These are phyloP conservation scores for Hermanozyma aechmeae DNA, from an alignment of 805 yeast genomes.

Conservation along the genomic window DNA sequence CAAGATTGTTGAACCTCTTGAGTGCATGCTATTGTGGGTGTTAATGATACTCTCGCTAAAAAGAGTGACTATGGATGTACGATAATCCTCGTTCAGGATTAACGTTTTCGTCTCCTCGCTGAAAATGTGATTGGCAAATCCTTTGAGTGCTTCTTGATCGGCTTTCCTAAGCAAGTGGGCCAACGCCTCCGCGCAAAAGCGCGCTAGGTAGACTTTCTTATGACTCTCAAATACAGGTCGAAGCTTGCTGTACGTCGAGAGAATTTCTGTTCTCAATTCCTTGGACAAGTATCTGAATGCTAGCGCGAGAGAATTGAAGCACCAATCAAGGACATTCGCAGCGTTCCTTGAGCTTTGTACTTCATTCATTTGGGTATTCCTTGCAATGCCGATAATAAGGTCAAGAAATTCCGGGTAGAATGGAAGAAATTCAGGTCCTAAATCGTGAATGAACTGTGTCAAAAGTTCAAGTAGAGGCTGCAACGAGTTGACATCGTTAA, in stretches of 20 bases:
- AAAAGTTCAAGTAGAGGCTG: slow-evolving; percentile 74
- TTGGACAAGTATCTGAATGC: slow-evolving; percentile 80
- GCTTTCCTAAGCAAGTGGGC: slow-evolving; percentile 76
- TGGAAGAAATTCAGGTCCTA: slow-evolving; percentile 82
- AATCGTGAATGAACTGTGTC: slow-evolving; percentile 82
- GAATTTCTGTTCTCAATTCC: slow-evolving; percentile 49
- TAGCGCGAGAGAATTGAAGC: slow-evolving; percentile 78
- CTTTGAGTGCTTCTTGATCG: slow-evolving; percentile 33
- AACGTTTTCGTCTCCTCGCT: slow-evolving; percentile 19
- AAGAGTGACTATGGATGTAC: slow-evolving; percentile 48
- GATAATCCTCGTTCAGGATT: slow-evolving; percentile 38
- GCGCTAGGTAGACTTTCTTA: slow-evolving; percentile 54
- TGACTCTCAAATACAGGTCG: slow-evolving; percentile 53
- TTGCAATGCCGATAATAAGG: slow-evolving; percentile 40
- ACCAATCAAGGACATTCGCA: slow-evolving; percentile 64
- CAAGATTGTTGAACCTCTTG: slow-evolving; percentile 51
- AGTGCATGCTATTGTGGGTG: slow-evolving; percentile 64
- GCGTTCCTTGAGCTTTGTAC: neutral
- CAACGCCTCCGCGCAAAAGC: slow-evolving; percentile 86
- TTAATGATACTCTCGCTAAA: slow-evolving; percentile 69
- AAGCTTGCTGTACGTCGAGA: slow-evolving; percentile 59
- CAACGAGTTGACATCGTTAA: slow-evolving; percentile 59
- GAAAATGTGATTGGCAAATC: slow-evolving; percentile 37
- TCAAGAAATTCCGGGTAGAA: slow-evolving; percentile 49
- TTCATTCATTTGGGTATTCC: slow-evolving; percentile 23